Base-by-base conservation (phyloP, 352 stramenopile genomes). In the Hyaloperonospora arabidopsidis region DNA sequence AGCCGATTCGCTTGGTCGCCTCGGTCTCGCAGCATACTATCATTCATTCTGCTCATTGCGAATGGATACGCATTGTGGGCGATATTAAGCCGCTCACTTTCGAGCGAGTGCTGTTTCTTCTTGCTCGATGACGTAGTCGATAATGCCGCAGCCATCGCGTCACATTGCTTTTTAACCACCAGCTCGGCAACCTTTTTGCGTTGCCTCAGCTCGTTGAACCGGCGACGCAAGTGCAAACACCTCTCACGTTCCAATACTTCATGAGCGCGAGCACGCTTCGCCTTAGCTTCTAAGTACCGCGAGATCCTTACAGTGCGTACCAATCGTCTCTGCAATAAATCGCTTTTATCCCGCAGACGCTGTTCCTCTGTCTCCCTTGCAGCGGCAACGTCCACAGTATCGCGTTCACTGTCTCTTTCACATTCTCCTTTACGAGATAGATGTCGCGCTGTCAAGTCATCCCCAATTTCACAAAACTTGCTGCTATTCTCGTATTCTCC, bases 261-360 rank as follows among this genome's bases (percentile, higher is more conserved):
- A 21, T 63, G 62, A 7, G 45, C 59, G 11, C 65, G 67, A 3
- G 73, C 68, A 17, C 56, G 66, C 2, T 59, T 63, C 0, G 72
- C 63, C 44, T 83, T 57, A 1, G 68, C 61, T 34, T 75, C 61
- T 14, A 87, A 53, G 15, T 50, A 63, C 5, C 65, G 63, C 0
- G 70, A 68, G 28, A 86, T 63, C 22, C 66, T 71, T n/a, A 74
- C 63, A 17, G 70, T 83, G 5, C 70, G 76, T 35, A 59, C 62
- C 57, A 89, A 39, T 64, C 68, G 73, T 87, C 86, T 89, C 72
- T 75, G 75, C 43, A 86, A 87, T 29, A 70, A 67, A 29, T 86
- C 73, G 19, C 43, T 62, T 32, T 72, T 55, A 29, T 84, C 44
- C 1, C 59, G 55, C 2, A 74, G 17, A 55, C 23, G 21, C 10